phyloP scores from a whole-genome alignment of 805 yeast species.

The Ogataea pilisensis region DNA sequence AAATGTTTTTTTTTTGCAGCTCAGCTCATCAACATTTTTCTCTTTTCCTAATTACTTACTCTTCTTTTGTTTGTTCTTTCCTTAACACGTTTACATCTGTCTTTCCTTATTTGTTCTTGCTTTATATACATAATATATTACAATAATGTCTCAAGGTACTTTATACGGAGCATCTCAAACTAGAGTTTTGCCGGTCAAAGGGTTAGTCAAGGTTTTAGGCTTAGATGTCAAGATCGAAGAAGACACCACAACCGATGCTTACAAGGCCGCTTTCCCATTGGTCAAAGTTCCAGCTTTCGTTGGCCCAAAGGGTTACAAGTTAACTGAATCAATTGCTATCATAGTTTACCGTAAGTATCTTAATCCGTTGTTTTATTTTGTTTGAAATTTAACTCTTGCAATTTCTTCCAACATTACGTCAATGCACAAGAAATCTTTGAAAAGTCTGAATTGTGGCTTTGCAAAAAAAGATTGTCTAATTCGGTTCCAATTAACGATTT shows the following conservation, averaged over 20 bases:
- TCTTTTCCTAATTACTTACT: no score
- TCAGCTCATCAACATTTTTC: no score
- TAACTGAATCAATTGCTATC: constrained; percentile 67
- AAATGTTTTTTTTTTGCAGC: not conserved
- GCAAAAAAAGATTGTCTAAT: not conserved
- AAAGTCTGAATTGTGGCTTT: not conserved
- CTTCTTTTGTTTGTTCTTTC: not conserved
- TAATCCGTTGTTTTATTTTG: not conserved
- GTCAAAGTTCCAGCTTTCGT: constrained; percentile 62
- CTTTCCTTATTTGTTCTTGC: no score
- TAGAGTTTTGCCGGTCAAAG: constrained; percentile 30
- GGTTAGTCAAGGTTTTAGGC: constrained; percentile 52
- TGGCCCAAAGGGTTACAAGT: constrained; percentile 69
- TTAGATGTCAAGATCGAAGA: constrained; percentile 46
- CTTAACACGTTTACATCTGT: no score
- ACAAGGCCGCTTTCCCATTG: constrained; percentile 58
- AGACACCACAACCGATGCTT: constrained; percentile 16
- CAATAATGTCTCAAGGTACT: constrained; percentile 33
- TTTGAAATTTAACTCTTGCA: not conserved
- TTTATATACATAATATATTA: constrained; percentile 1
- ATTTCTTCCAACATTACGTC: no score
- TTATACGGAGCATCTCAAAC: constrained; percentile 30
- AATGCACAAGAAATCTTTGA: no score
- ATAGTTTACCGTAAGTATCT: constrained; percentile 41
- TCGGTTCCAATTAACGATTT: not conserved